Base-by-base conservation (phyloP, 2,329 filamentous ascomycete species). In the Fusarium buharicum region DNA sequence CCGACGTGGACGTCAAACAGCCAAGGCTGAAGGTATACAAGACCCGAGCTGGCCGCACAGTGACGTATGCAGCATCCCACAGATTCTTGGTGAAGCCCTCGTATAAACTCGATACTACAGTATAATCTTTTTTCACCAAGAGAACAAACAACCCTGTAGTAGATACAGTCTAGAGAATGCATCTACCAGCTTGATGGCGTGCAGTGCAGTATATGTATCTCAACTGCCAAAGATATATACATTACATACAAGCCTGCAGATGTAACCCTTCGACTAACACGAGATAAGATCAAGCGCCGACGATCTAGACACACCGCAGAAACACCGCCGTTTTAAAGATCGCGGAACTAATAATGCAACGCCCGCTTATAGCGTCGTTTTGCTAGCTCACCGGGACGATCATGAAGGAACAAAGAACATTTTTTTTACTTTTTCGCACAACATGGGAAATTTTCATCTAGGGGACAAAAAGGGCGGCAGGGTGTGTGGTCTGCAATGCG, bases 41-140 rank as follows among this genome's bases (percentile, higher is more conserved):
- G 58, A 56, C 58, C 52, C 52, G 56, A 61, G 47, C 50, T 45
- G 38, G 61, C 57, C 57, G 60, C 59, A 64, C 53, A 58, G 62
- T 69, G 68, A 66, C 66, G 66, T 66, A 68, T 68, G 68, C 55
- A 62, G 56, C 52, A 45, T 66, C 50, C 55, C 55, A 46, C 47
- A 46, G 50, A 38, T 55, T 49, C 53, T 59, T 60, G 39, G 46
- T 47, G 50, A 24, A 24, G 50, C 24, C 56, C 38, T 52, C 28
- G 31, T 24, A 45, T 39, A 53, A 54, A 47, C 41, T 7, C 22
- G 8, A 24, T 46, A 20, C 47, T 54, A 59, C 40, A 17, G 30
- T 40, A 30, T 54, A 46, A 40, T 30, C 34, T 54, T 18, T 55
- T 55, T 11, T n/a, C n/a, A n/a, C n/a, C 33, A 31, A 34, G 55